These are phyloP conservation scores for Cordyceps fumosorosea DNA, from an alignment of 2,329 filamentous ascomycete species.

Conservation along the genomic window DNA sequence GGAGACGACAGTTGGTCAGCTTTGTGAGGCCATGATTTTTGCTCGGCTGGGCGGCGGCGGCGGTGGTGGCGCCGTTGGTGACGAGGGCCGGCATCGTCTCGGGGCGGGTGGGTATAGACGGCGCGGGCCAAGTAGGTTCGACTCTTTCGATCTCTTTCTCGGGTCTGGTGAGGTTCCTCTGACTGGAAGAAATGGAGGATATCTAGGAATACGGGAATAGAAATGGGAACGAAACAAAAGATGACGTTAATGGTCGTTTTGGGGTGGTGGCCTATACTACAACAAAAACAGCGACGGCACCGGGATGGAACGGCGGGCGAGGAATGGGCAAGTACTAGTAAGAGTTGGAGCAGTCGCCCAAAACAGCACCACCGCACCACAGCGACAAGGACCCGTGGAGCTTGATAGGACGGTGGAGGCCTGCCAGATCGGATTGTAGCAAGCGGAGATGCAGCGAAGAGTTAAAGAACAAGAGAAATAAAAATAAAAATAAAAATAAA, in stretches of 20 bases:
- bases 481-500: not conserved
- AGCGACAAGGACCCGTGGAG: not conserved
- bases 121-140: not conserved
- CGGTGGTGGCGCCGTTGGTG: constrained; percentile 19
- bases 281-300: not conserved
- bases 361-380: constrained; percentile 10
- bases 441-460: not conserved
- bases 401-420: not conserved
- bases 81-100: constrained; percentile 43
- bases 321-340: constrained; percentile 9
- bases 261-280: not conserved
- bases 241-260: not conserved
- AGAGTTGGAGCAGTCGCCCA: not conserved
- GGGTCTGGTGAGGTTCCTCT: not conserved
- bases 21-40: constrained; percentile 61
- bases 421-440: constrained; percentile 8
- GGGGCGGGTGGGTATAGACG: not conserved
- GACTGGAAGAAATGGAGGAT: too few species aligned
- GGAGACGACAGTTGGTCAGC: constrained; percentile 79
- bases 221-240: too few species aligned
- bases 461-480: not conserved
- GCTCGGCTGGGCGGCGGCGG: constrained; percentile 17
- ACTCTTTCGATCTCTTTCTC: not conserved
- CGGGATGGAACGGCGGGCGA: not conserved
- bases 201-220: not conserved